A percentile compares a stretch with the other conserved stretches of the same genome.
Conservation (phyloP, 768 basidiomycete genomes). For the Russula griseocarnosa region DNA sequence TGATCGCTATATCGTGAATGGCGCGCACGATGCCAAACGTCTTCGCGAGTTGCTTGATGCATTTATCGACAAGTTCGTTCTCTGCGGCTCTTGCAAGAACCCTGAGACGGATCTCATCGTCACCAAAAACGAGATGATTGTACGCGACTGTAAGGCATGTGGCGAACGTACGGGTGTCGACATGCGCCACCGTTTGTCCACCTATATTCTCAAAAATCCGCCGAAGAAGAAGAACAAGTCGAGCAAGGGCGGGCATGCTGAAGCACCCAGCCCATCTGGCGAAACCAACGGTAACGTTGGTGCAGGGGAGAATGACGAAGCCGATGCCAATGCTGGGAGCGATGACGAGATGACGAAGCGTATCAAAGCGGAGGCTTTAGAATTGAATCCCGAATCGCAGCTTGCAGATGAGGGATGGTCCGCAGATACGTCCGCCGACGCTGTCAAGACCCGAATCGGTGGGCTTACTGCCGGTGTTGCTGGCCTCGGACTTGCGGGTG, state of each 20-base stretch:
- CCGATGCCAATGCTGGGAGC: slow-evolving; percentile 47
- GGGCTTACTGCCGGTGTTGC: slow-evolving; percentile 61
- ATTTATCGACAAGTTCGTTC: slow-evolving; percentile 98
- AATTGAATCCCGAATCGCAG: slow-evolving; percentile 58
- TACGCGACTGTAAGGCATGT: slow-evolving; percentile 97
- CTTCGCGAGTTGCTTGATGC: slow-evolving; percentile 92
- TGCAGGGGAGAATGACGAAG: slow-evolving; percentile 42
- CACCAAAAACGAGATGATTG: slow-evolving; percentile 83
- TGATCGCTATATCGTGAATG: slow-evolving; percentile 98
- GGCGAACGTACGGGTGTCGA: slow-evolving; percentile 88
- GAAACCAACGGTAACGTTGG: slow-evolving; percentile 39
- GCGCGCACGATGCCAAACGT: slow-evolving; percentile 86
- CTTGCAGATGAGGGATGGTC: slow-evolving; percentile 80
- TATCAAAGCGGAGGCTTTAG: slow-evolving; percentile 86
- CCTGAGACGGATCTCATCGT: slow-evolving; percentile 96
- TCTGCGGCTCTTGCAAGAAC: slow-evolving; percentile 97
- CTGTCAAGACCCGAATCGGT: slow-evolving; percentile 77
- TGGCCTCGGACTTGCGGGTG: slow-evolving; percentile 46
- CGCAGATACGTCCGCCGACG: slow-evolving; percentile 86
- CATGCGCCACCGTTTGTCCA: slow-evolving; percentile 94
- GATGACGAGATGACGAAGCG: slow-evolving; percentile 87
- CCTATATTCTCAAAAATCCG: slow-evolving; percentile 97
- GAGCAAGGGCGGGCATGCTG: slow-evolving; percentile 50
- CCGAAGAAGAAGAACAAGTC: slow-evolving; percentile 80
- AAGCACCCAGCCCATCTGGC: slow-evolving; percentile 45